These are phyloP conservation scores for Talinum fruticosum DNA, from an alignment of 148 eudicot genomes.

Conservation along the genomic window DNA sequence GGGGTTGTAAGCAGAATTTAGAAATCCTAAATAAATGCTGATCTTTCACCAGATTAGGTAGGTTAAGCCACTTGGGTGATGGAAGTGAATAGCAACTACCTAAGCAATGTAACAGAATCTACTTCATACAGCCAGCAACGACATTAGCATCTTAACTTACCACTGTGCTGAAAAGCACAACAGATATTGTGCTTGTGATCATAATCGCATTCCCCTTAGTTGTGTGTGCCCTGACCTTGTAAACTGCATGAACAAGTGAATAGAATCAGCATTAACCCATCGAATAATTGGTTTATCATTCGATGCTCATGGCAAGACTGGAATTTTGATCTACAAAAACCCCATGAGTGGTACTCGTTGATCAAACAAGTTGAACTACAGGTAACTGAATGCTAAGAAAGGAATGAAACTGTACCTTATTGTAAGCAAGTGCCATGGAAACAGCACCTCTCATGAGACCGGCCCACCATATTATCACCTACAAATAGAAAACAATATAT, in stretches of 20 bases:
- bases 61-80: background rate
- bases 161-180: conserved; percentile 76
- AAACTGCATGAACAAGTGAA: conserved; percentile 46
- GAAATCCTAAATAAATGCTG: background rate
- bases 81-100: background rate
- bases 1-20: background rate
- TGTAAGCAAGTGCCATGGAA: conserved; percentile 95
- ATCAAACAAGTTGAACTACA: conserved; percentile 1
- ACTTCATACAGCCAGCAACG: background rate
- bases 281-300: background rate
- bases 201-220: conserved; percentile 62
- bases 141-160: conserved; percentile 32
- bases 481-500: background rate
- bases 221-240: conserved; percentile 71
- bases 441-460: conserved; percentile 99
- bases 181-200: conserved; percentile 74
- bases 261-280: conserved; percentile 5
- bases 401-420: conserved; percentile 54
- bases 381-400: background rate
- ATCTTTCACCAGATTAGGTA: background rate
- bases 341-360: background rate
- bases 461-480: conserved; percentile 97
- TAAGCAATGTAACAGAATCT: background rate
- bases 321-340: background rate
- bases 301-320: background rate